Base-by-base conservation (phyloP, 805 yeast genomes). In the Candida koratica region DNA sequence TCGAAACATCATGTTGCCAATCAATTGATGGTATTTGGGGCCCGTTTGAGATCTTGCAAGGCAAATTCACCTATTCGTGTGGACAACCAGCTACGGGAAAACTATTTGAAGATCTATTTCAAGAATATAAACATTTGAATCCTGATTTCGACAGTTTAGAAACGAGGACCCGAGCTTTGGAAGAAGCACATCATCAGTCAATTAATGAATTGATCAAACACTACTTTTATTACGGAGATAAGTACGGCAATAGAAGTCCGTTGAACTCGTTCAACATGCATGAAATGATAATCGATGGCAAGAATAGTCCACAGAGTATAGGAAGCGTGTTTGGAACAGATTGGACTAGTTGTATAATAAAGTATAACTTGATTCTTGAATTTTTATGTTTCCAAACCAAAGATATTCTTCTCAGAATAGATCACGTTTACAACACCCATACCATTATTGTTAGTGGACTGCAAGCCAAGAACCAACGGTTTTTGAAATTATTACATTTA, bases 21-120 rank as follows among this genome's bases (percentile, higher is more conserved):
- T 58, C 64, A 0, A 36, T 39, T 6, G n/a, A 28, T 13, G 82
- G 82, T 0, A 55, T 76, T 4, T 78, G 84, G 84, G 83, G 84
- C 0, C 84, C 83, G 0, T 77, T 71, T 46, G 45, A 56, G 5
- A 15, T 43, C 1, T 6, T 32, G 6, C 9, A 20, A 5, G 24
- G 29, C 3, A 28, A 25, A 16, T 16, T 15, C 2, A 36, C 75
- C 2, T 77, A 68, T 32, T 75, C 76, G 42, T 75, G 73, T 33
- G 84, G 84, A 0, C 73, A 71, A 38, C 73, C 81, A 4, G 75
- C 79, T 10, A 69, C 82, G 0, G 84, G 84, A 4, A 61, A 67
- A 34, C 54, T 77, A 5, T 58, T 73, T 17, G 77, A 73, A 40
- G 64, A 68, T 27, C 50, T 77, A 3, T 69, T 74, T 37, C 55